phyloP scores from a whole-genome alignment of 1,284 basidiomycete genomes.

The Cryptococcus sp. region DNA sequence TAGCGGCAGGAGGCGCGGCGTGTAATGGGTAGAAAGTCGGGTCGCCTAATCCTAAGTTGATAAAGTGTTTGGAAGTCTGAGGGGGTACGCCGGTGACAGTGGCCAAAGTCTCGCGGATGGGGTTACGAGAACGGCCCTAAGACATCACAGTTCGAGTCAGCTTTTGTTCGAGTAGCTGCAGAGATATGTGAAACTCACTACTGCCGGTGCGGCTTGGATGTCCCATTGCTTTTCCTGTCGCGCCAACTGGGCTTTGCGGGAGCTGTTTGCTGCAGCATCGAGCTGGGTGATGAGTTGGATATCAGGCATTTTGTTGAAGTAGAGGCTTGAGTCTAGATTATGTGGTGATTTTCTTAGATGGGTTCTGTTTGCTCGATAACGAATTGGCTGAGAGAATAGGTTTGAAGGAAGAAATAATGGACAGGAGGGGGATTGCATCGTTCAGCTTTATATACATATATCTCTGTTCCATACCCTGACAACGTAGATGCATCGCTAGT shows the following conservation, averaged over 20 bases:
- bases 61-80: constrained; percentile 37
- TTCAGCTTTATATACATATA: no score
- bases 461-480: no score
- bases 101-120: constrained; percentile 40
- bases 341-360: no score
- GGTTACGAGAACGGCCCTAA: constrained; percentile 37
- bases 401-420: no score
- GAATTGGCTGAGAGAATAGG: no score
- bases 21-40: constrained; percentile 49
- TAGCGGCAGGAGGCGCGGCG: constrained; percentile 38
- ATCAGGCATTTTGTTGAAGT: constrained; percentile 27
- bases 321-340: no score
- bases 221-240: constrained; percentile 27
- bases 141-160: neutral
- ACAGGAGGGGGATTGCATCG: no score
- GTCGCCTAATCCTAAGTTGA: constrained; percentile 53
- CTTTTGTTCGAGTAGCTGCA: neutral
- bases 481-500: no score
- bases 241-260: constrained; percentile 9
- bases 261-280: constrained; percentile 3
- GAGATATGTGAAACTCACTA: constrained; percentile 23
- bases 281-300: constrained; percentile 23
- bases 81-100: constrained; percentile 30
- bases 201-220: constrained; percentile 34
- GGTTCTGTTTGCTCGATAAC: no score